Conservation (phyloP, 1,284 basidiomycete species). For the Schizophyllum amplum region DNA sequence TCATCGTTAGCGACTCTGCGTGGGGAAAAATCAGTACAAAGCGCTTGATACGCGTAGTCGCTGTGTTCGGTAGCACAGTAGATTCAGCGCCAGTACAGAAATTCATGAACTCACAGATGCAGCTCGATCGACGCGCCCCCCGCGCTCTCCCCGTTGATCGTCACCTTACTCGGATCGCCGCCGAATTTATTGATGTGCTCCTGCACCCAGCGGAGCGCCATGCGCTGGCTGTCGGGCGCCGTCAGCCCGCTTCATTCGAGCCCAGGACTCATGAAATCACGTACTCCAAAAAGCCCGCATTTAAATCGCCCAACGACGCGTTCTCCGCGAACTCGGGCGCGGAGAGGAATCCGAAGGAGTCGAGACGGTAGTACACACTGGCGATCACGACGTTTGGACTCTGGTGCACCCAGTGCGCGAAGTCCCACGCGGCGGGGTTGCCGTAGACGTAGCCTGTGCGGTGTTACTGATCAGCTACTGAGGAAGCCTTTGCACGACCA, state of each 20-base stretch:
- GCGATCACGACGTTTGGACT: constrained; percentile 44
- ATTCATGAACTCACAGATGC: neutral
- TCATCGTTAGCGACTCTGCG: constrained; percentile 40
- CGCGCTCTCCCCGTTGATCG: constrained; percentile 29
- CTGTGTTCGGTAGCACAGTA: too few species aligned
- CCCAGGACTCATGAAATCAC: neutral
- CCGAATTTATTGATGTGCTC: constrained; percentile 24
- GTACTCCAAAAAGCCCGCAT: constrained; percentile 49
- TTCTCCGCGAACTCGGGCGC: constrained; percentile 31
- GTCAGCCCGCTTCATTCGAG: neutral
- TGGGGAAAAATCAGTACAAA: too few species aligned
- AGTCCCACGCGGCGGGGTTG: constrained; percentile 48
- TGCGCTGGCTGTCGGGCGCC: neutral
- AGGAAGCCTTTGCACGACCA: too few species aligned
- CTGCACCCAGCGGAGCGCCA: constrained; percentile 29
- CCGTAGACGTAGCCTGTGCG: constrained; percentile 42
- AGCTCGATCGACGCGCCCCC: constrained; percentile 17
- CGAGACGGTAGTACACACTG: constrained; percentile 46
- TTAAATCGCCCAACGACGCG: constrained; percentile 37
- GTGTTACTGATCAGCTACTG: too few species aligned
- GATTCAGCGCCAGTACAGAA: too few species aligned
- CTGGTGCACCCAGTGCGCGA: constrained; percentile 44
- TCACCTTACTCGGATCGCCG: constrained; percentile 24
- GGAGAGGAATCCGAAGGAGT: constrained; percentile 46
- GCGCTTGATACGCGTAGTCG: too few species aligned